Evolutionary conservation across 768 basidiomycete species (phyloP), one percentile per base, ranked within the genome.

Genomic region (Mycena haematopus): DNA sequence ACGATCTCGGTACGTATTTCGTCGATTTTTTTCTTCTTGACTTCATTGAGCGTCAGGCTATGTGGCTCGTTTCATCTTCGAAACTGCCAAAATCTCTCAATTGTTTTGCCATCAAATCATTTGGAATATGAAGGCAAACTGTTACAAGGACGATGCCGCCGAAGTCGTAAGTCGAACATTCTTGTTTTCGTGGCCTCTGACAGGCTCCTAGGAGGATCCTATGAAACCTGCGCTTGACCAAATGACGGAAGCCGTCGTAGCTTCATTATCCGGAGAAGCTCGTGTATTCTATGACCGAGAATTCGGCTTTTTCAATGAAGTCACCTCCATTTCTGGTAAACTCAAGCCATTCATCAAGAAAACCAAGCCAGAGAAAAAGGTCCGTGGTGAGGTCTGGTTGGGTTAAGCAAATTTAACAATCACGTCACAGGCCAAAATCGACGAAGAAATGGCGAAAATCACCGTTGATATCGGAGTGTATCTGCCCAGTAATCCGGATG

Each of bases 81-180:
- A 99, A 78, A 97, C 96, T 0, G 91, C 96, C 8, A 96, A 93
- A 77, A 94, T 99, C 55, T 99, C 96, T 2, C 96, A 96, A 73
- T 76, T 95, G 24, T 99, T 99, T 79, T 99, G 97, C 72, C 97
- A 99, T 73, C 97, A 99, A 78, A 99, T 99, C 66, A 93, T 99
- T 65, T 99, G 97, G 97, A 99, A 99, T 74, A 99, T 99, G 97
- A 96, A 96, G 71, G 97, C 97, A 6, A 99, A 99, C 71, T 95
- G 92, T 65, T 97, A 88, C 74, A 93, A 91, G 69, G 96, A 95
- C 69, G 97, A 99, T 70, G 79, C 82, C 8, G 93, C 87, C 15
- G 95, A 96, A 74, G 81, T 91, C 61, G 94, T 92, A 69, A 53
- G 86, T 79, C 55, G 27, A 11, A 6, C 51, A 24, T 8, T 11